A percentile compares a stretch with the other conserved stretches of the same genome.
These are phyloP conservation scores for Cyberlindnera mycetangii DNA, from an alignment of 805 yeast genomes.

Conservation along the genomic window DNA sequence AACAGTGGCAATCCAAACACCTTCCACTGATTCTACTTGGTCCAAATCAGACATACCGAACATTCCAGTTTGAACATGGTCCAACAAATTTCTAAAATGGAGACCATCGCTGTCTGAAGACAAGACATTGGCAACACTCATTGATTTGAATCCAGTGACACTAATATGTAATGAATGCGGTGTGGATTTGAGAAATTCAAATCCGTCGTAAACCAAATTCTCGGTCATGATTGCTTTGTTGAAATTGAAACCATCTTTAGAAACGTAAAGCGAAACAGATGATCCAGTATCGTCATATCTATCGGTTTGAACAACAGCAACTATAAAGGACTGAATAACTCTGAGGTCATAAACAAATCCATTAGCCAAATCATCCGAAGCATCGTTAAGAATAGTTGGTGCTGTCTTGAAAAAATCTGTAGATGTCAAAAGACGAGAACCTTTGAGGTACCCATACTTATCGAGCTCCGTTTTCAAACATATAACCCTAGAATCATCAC, in stretches of 20 bases:
- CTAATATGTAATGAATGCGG: constrained; percentile 40
- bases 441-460: constrained; percentile 30
- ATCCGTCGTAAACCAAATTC: constrained; percentile 21
- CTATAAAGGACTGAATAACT: constrained; percentile 34
- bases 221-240: constrained; percentile 31
- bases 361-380: constrained; percentile 28
- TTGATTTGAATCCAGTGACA: constrained; percentile 23
- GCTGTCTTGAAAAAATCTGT: constrained; percentile 42
- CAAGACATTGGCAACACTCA: constrained; percentile 18
- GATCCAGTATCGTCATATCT: constrained; percentile 25
- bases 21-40: constrained; percentile 53
- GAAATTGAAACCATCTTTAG: constrained; percentile 35
- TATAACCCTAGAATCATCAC: constrained; percentile 35
- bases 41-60: constrained; percentile 35
- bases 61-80: constrained; percentile 33
- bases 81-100: constrained; percentile 43
- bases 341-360: constrained; percentile 31
- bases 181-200: constrained; percentile 36
- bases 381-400: constrained; percentile 30
- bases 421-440: constrained; percentile 34
- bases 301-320: constrained; percentile 29
- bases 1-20: constrained; percentile 56
- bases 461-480: constrained; percentile 43
- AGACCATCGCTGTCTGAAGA: constrained; percentile 52
- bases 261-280: constrained; percentile 25